Evolutionary conservation across 2,329 filamentous ascomycete genomes (phyloP).

Genomic region (Penicillium expansum): DNA sequence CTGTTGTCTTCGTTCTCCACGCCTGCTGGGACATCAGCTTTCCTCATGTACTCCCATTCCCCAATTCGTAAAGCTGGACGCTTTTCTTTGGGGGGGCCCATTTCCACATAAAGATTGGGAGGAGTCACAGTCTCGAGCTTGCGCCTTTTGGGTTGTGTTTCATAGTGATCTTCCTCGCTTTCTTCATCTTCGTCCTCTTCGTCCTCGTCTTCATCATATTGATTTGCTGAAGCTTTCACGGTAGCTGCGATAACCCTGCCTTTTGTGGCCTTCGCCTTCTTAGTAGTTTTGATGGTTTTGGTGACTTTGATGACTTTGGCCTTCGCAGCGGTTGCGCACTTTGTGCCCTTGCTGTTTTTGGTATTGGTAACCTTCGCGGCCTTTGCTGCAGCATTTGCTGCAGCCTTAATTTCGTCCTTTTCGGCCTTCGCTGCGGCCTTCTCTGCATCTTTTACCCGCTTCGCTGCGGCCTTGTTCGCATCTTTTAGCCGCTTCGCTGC

Average conservation of each 20-base stretch:
- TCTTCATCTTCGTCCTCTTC: constrained; percentile 7
- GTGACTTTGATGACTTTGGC: neutral
- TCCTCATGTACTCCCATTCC: neutral
- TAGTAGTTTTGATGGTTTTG: neutral
- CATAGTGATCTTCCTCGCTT: neutral
- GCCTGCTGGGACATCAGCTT: neutral
- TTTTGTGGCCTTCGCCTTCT: neutral
- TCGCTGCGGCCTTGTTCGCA: neutral
- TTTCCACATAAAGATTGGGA: neutral
- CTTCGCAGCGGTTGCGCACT: neutral
- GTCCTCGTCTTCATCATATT: constrained; percentile 4
- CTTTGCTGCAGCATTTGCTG: neutral
- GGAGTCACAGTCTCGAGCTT: neutral
- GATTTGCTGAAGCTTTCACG: neutral
- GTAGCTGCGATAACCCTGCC: neutral
- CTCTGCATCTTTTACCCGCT: neutral
- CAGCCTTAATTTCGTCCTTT: neutral
- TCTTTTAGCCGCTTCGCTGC: neutral
- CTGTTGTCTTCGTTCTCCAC: neutral
- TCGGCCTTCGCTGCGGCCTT: neutral
- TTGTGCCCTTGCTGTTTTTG: neutral
- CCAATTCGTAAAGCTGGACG: neutral
- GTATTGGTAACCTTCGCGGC: neutral
- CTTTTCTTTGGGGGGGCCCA: neutral
- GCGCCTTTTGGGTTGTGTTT: neutral